phyloP scores from a whole-genome alignment of 2,329 filamentous ascomycete species.

The Ophiobolus disseminans region DNA sequence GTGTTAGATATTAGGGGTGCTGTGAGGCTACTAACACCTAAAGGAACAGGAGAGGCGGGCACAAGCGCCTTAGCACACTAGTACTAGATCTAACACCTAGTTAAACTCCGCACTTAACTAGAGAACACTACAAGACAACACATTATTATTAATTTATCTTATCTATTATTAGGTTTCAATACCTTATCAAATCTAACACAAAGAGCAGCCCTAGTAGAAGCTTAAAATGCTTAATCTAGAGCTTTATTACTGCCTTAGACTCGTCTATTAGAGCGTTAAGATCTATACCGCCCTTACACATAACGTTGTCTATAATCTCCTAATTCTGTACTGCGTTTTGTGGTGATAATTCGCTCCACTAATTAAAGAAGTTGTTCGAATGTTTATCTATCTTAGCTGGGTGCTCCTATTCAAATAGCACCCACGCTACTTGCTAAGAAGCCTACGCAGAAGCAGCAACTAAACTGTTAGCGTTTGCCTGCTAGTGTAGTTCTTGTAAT shows the following conservation, averaged over 20 bases:
- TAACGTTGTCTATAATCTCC: background rate
- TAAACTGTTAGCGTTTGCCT: background rate
- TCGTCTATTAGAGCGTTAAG: background rate
- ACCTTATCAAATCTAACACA: no score
- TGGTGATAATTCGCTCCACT: background rate
- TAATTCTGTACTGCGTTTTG: background rate
- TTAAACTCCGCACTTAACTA: no score
- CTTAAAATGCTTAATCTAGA: background rate
- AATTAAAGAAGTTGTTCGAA: background rate
- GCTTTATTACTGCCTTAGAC: background rate
- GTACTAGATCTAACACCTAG: no score
- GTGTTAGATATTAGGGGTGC: no score
- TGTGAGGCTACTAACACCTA: no score
- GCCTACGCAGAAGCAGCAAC: background rate
- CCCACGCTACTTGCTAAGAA: background rate
- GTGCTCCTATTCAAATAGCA: background rate
- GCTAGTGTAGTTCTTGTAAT: background rate
- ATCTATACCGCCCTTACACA: background rate
- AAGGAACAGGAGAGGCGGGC: no score
- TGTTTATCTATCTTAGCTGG: background rate
- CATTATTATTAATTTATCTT: no score
- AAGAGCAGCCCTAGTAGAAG: no score
- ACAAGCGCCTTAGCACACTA: no score
- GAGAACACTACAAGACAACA: no score
- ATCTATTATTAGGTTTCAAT: no score